A percentile compares a stretch with the other conserved stretches of the same genome.
phyloP scores from a whole-genome alignment of 352 stramenopile genomes.

The Elongisporangium senticosum region DNA sequence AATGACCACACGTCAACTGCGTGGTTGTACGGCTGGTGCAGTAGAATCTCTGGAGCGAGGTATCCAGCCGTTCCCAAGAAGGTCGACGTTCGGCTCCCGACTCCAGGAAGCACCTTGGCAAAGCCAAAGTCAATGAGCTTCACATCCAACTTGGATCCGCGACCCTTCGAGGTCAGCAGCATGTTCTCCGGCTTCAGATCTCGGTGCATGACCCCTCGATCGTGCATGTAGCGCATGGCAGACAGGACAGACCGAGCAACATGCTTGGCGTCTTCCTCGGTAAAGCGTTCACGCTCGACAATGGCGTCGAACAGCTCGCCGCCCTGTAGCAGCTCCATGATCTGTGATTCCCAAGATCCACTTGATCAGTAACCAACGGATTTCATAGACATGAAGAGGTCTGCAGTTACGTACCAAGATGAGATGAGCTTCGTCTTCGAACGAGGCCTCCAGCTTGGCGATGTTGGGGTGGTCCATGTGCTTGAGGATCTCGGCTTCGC shows the following conservation, averaged over 20 bases:
- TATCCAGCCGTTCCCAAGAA: conserved; percentile 91
- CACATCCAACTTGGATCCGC: conserved; percentile 34
- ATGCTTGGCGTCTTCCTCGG: conserved; percentile 45
- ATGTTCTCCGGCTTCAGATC: conserved; percentile 81
- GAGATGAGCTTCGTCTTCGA: conserved; percentile 62
- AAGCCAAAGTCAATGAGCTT: conserved; percentile 99
- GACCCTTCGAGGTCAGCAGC: conserved; percentile 29
- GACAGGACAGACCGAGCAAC: conserved; percentile 56
- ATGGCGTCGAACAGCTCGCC: conserved; percentile 83
- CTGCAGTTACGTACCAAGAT: conserved; percentile 22
- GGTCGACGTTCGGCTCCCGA: conserved; percentile 50
- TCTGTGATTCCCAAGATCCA: neutral
- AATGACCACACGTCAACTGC: conserved; percentile 97
- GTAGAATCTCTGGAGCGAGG: conserved; percentile 96
- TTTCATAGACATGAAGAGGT: neutral
- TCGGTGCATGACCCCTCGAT: conserved; percentile 56
- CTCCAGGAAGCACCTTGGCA: conserved; percentile 82
- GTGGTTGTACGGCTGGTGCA: conserved; percentile 92
- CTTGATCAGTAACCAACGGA: conserved; percentile 1
- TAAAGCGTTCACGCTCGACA: conserved; percentile 53
- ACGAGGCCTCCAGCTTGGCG: conserved; percentile 56
- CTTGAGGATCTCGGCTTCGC: conserved; percentile 60
- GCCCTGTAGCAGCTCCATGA: conserved; percentile 75
- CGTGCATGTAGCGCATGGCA: conserved; percentile 71
- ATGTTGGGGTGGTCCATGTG: conserved; percentile 65